These are phyloP conservation scores for Cyclaneusma minus DNA, from an alignment of 2,329 filamentous ascomycete species.

Conservation along the genomic window DNA sequence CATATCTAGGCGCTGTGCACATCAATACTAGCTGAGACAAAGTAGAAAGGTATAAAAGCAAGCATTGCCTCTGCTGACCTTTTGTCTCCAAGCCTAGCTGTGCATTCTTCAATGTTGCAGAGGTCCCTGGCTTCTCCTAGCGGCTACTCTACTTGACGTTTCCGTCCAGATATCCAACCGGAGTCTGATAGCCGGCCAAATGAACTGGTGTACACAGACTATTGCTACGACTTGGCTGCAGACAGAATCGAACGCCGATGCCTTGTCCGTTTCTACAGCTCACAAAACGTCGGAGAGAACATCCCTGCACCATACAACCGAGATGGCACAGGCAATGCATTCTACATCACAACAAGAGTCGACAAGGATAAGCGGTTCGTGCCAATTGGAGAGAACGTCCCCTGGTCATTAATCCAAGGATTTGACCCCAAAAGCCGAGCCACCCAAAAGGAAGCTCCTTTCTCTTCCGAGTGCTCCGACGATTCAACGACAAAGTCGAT, in stretches of 20 bases:
- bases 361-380: conserved; percentile 11
- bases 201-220: conserved; percentile 40
- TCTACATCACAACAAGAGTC: conserved; percentile 40
- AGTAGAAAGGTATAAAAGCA: too few relatives aligned
- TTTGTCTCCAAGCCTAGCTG: too few relatives aligned
- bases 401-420: conserved; percentile 35
- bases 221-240: conserved; percentile 22
- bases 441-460: conserved; percentile 23
- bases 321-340: conserved; percentile 49
- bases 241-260: conserved; percentile 38
- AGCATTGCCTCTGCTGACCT: too few relatives aligned
- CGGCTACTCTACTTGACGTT: too few relatives aligned
- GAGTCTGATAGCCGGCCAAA: conserved; percentile 13
- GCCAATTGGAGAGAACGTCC: conserved; percentile 20
- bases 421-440: conserved; percentile 30
- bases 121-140: too few relatives aligned
- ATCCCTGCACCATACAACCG: conserved; percentile 50
- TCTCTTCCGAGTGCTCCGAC: too few relatives aligned
- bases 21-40: too few relatives aligned
- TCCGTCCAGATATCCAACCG: too few relatives aligned
- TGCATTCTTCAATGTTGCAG: too few relatives aligned
- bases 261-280: conserved; percentile 37
- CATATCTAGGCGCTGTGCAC: too few relatives aligned
- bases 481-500: too few relatives aligned
- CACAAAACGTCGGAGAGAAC: conserved; percentile 15